These are phyloP conservation scores for Acanthamoeba royreba DNA, from an alignment of 208 protist species.

Conservation along the genomic window DNA sequence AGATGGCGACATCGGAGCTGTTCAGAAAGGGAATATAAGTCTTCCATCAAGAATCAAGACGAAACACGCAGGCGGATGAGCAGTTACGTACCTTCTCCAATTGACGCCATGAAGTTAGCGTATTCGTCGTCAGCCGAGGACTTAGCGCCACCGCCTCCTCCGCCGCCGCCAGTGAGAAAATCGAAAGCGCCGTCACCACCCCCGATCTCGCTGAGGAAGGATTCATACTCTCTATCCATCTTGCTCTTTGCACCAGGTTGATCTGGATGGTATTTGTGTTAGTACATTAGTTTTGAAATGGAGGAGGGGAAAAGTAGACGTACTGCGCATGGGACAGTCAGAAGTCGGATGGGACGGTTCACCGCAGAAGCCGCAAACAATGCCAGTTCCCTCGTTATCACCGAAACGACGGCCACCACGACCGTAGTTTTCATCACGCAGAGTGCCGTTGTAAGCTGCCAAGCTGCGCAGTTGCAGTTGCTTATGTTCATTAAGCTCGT, in stretches of 20 bases:
- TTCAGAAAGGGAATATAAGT: neutral
- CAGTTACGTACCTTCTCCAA: neutral
- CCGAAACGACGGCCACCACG: neutral
- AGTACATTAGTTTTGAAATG: neutral
- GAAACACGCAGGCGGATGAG: too few species aligned
- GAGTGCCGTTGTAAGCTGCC: constrained; percentile 80
- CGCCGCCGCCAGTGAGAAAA: neutral
- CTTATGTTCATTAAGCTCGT: constrained; percentile 80
- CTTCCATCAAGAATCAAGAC: neutral
- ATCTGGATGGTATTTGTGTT: neutral
- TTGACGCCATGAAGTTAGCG: constrained; percentile 3
- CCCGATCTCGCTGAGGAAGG: constrained; percentile 26
- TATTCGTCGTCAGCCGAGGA: neutral
- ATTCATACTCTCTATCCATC: constrained; percentile 1
- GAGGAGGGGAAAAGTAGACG: too few species aligned
- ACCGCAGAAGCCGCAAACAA: constrained; percentile 21
- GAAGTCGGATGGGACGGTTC: constrained; percentile 6
- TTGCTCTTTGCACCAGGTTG: constrained; percentile 33
- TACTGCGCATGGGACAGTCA: constrained; percentile 28
- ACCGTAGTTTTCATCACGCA: constrained; percentile 75
- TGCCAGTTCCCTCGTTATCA: neutral
- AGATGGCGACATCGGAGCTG: neutral
- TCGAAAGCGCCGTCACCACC: neutral
- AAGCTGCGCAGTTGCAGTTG: constrained; percentile 79
- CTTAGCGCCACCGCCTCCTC: neutral